Conservation (phyloP, 441 rosid species). For the Rhodomyrtus psidioides region DNA sequence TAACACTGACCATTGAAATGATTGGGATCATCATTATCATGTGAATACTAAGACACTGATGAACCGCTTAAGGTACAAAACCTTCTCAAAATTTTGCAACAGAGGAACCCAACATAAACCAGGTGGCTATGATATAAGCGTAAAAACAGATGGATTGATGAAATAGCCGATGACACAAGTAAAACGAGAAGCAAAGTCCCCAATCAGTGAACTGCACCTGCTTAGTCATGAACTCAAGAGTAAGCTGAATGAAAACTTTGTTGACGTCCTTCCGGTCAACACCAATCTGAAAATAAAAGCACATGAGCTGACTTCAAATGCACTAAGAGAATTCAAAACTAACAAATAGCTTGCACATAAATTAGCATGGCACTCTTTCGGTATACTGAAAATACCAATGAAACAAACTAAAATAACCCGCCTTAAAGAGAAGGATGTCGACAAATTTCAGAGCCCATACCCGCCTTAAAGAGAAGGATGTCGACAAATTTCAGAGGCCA, state of each 20-base stretch:
- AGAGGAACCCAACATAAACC: background rate
- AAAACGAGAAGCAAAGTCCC: background rate
- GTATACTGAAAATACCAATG: background rate
- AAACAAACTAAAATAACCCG: background rate
- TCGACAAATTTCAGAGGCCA: background rate
- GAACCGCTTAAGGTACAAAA: background rate
- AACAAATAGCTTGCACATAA: constrained; percentile 8
- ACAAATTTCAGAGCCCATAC: too few relatives aligned
- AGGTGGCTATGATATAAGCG: background rate
- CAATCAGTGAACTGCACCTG: constrained; percentile 39
- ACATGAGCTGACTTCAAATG: background rate
- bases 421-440: background rate
- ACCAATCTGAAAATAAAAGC: constrained; percentile 48
- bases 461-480: background rate
- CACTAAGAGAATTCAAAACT: background rate
- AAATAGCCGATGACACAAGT: background rate
- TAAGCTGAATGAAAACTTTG: constrained; percentile 75
- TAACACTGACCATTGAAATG: background rate
- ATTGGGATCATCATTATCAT: background rate
- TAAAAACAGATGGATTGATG: background rate
- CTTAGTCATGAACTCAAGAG: constrained; percentile 76
- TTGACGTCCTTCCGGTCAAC: constrained; percentile 61
- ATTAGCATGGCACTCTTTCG: background rate
- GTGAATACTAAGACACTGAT: background rate
- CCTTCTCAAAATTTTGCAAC: background rate